These are phyloP conservation scores for Phytophthora pini DNA, from an alignment of 352 stramenopile species.

Conservation along the genomic window DNA sequence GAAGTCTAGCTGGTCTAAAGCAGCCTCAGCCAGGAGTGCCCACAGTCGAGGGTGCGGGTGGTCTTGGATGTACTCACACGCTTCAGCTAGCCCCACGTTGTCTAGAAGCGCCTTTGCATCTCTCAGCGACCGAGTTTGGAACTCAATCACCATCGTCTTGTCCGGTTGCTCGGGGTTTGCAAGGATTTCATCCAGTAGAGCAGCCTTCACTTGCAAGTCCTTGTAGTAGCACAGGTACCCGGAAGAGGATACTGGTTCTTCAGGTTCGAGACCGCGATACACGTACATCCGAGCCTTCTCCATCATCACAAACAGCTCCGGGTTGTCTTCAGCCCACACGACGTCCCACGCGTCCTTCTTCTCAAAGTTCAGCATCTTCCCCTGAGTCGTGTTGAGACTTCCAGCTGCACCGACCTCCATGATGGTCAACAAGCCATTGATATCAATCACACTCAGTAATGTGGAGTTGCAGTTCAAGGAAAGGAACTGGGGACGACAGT, in stretches of 20 bases:
- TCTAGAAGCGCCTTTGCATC: constrained; percentile 90
- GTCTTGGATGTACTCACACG: constrained; percentile 85
- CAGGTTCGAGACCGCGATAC: constrained; percentile 80
- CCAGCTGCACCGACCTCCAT: constrained; percentile 78
- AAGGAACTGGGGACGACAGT: constrained; percentile 79
- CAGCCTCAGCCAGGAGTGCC: constrained; percentile 87
- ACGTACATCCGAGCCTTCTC: constrained; percentile 94
- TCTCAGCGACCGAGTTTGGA: constrained; percentile 88
- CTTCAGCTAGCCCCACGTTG: constrained; percentile 80
- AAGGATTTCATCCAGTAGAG: constrained; percentile 88
- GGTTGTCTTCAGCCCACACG: constrained; percentile 92
- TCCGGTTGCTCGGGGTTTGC: constrained; percentile 80
- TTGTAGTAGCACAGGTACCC: constrained; percentile 92
- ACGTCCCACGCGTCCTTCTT: constrained; percentile 94
- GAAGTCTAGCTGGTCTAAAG: constrained; percentile 92
- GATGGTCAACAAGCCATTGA: constrained; percentile 87
- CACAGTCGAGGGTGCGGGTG: constrained; percentile 89
- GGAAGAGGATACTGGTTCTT: constrained; percentile 91
- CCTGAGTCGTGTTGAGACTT: constrained; percentile 65
- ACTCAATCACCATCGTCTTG: constrained; percentile 85
- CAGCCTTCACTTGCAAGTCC: constrained; percentile 88
- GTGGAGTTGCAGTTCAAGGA: constrained; percentile 91
- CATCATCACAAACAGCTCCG: constrained; percentile 92
- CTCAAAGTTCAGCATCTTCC: constrained; percentile 81
- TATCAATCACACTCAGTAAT: constrained; percentile 90